A percentile compares a stretch with the other conserved stretches of the same genome.
Conservation (phyloP, 345 rosid species). For the Acer negundo region DNA sequence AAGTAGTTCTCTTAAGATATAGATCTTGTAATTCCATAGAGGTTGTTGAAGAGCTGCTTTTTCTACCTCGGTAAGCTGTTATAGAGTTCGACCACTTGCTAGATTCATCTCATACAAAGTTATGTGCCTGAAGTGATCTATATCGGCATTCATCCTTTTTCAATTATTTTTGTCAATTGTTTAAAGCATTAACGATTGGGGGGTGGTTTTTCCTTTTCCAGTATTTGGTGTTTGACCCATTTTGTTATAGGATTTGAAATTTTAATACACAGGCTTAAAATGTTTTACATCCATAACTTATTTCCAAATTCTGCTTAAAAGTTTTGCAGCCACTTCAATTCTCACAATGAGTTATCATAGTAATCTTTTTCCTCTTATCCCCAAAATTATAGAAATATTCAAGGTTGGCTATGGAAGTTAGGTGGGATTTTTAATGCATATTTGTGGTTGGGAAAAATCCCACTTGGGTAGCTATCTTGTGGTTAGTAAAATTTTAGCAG, state of each 20-base stretch:
- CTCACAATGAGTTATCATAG: too few relatives aligned
- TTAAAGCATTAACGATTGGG: not conserved
- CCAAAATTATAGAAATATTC: not conserved
- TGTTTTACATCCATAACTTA: too few relatives aligned
- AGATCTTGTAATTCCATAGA: not conserved
- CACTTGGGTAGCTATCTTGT: not conserved
- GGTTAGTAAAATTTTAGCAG: not conserved
- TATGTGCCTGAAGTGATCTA: too few relatives aligned
- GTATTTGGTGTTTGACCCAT: too few relatives aligned
- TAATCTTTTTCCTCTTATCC: not conserved
- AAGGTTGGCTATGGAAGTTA: not conserved
- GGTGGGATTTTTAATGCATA: constrained; percentile 1
- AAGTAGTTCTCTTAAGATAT: not conserved
- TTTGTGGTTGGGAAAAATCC: not conserved
- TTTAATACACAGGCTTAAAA: too few relatives aligned
- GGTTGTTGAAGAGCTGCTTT: not conserved
- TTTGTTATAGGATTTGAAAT: too few relatives aligned
- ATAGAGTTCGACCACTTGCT: too few relatives aligned
- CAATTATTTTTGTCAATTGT: not conserved
- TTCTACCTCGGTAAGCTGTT: too few relatives aligned
- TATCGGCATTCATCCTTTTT: too few relatives aligned
- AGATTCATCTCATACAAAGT: not conserved
- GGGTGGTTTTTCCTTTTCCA: too few relatives aligned
- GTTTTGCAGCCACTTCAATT: too few relatives aligned
- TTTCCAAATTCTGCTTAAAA: too few relatives aligned